These are phyloP conservation scores for Pelargonium fulgidum DNA, from an alignment of 441 rosid species.

Conservation along the genomic window DNA sequence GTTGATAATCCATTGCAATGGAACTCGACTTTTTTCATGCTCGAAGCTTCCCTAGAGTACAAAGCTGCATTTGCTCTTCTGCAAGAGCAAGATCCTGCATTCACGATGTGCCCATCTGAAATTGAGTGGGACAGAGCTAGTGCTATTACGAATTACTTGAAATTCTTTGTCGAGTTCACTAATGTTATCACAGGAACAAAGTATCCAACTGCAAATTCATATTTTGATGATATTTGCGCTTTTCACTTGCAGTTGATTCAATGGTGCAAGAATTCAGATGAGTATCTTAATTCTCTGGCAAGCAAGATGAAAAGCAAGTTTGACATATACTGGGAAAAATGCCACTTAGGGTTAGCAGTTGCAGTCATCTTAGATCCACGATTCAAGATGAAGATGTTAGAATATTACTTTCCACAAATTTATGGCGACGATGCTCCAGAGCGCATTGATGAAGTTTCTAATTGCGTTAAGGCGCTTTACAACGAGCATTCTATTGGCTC, in stretches of 20 bases:
- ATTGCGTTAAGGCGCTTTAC: constrained; percentile 47
- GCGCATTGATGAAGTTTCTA: constrained; percentile 42
- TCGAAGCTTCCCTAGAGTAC: constrained; percentile 43
- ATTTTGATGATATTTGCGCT: constrained; percentile 55
- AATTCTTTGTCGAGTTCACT: constrained; percentile 45
- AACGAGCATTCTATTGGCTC: constrained; percentile 56
- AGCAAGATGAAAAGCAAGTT: constrained; percentile 47
- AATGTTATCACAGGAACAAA: constrained; percentile 36
- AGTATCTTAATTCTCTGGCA: constrained; percentile 40
- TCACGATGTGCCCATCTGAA: constrained; percentile 41
- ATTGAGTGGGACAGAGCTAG: constrained; percentile 48
- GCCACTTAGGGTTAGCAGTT: constrained; percentile 49
- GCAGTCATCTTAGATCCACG: constrained; percentile 70
- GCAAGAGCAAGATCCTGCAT: constrained; percentile 33
- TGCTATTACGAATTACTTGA: constrained; percentile 36
- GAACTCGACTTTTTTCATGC: constrained; percentile 58
- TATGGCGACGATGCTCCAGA: constrained; percentile 40
- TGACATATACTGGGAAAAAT: constrained; percentile 58
- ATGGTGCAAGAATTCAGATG: constrained; percentile 58
- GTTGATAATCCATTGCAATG: constrained; percentile 43
- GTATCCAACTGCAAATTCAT: constrained; percentile 46
- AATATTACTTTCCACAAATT: constrained; percentile 57
- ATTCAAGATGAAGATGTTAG: constrained; percentile 68
- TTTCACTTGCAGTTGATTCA: constrained; percentile 48
- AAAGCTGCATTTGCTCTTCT: constrained; percentile 36